phyloP scores from a whole-genome alignment of 2,329 filamentous ascomycete genomes.

The Epichloe gansuensis region DNA sequence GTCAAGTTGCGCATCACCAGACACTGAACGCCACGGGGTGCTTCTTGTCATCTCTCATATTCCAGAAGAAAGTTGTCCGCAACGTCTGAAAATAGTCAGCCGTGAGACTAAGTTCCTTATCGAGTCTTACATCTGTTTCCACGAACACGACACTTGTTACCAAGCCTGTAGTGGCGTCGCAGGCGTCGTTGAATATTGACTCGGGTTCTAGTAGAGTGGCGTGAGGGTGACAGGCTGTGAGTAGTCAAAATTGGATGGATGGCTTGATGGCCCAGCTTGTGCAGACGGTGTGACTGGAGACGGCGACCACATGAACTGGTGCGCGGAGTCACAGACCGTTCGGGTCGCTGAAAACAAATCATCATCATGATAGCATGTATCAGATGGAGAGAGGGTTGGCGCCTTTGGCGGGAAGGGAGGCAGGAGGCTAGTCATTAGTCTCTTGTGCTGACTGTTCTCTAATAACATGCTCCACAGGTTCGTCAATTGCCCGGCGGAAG shows the following conservation, averaged over 20 bases:
- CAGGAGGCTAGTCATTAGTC: background rate
- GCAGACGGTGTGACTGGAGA: constrained; percentile 1
- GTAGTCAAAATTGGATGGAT: too few species aligned
- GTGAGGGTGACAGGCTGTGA: background rate
- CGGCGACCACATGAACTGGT: background rate
- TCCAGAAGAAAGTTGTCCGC: background rate
- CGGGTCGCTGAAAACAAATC: background rate
- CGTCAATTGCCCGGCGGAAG: background rate
- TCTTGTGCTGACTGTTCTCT: background rate
- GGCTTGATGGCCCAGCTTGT: background rate
- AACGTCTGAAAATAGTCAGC: background rate
- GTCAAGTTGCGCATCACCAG: background rate
- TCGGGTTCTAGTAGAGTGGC: background rate
- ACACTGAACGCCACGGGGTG: background rate
- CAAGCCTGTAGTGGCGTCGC: background rate
- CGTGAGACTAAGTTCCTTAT: background rate
- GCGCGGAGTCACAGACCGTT: background rate
- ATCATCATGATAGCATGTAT: too few species aligned
- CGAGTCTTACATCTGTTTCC: background rate
- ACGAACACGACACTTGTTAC: background rate
- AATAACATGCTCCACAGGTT: too few species aligned
- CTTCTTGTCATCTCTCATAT: background rate
- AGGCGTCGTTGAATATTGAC: background rate
- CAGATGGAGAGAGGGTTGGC: background rate
- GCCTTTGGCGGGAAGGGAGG: background rate